phyloP scores from a whole-genome alignment of 768 basidiomycete species.

The Dentipellis sp. region DNA sequence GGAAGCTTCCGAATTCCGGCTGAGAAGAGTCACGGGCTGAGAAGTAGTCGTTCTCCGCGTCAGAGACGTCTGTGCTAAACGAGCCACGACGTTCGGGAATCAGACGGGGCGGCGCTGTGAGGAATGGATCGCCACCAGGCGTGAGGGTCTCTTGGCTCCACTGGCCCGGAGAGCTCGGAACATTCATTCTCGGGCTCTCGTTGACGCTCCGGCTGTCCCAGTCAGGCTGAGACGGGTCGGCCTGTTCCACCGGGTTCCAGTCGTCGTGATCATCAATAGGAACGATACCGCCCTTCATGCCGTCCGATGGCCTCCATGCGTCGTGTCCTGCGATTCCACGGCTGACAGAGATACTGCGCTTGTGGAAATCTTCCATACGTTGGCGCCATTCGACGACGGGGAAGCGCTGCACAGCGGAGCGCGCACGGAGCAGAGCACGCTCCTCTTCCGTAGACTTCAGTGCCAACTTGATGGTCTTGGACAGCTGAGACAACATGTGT shows the following conservation, averaged over 20 bases:
- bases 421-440: slow-evolving; percentile 84
- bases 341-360: slow-evolving; percentile 67
- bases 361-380: slow-evolving; percentile 90
- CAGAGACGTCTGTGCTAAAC: slow-evolving; percentile 38
- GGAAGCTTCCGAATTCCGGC: slow-evolving; percentile 62
- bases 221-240: slow-evolving; percentile 60
- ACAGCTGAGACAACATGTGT: slow-evolving; percentile 91
- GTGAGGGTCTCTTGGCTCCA: slow-evolving; percentile 56
- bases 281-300: slow-evolving; percentile 33
- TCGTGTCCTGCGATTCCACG: slow-evolving; percentile 58
- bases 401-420: slow-evolving; percentile 93
- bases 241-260: slow-evolving; percentile 67
- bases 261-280: slow-evolving; percentile 63
- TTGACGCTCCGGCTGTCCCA: slow-evolving; percentile 61
- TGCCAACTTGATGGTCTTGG: slow-evolving; percentile 92
- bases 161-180: slow-evolving; percentile 48
- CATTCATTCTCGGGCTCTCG: slow-evolving; percentile 29
- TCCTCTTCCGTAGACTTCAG: slow-evolving; percentile 87
- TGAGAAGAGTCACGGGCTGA: slow-evolving; percentile 26
- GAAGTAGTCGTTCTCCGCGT: slow-evolving; percentile 54
- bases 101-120: slow-evolving; percentile 27
- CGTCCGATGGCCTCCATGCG: slow-evolving; percentile 74
- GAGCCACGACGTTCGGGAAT: slow-evolving; percentile 22
- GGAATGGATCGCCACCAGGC: slow-evolving; percentile 32
- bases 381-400: slow-evolving; percentile 98